phyloP scores from a whole-genome alignment of 148 eudicot species.

The Salicornia ramosissima region DNA sequence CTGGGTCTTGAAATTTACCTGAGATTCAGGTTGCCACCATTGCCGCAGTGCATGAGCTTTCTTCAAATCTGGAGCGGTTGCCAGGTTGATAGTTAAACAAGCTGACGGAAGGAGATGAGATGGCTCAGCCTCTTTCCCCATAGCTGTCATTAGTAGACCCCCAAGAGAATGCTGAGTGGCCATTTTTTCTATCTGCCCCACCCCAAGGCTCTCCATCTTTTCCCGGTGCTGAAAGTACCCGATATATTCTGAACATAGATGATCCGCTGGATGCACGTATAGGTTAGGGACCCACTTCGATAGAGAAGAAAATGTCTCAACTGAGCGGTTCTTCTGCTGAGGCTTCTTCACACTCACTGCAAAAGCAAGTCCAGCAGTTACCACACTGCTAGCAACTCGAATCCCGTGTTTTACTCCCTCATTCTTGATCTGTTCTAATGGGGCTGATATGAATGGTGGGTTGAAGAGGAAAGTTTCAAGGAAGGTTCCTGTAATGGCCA shows the following conservation, averaged over 20 bases:
- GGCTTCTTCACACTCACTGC: constrained; percentile 43
- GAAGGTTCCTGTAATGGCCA: constrained; percentile 55
- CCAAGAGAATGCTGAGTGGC: constrained; percentile 86
- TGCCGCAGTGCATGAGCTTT: constrained; percentile 81
- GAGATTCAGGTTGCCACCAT: constrained; percentile 73
- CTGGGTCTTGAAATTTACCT: constrained; percentile 43
- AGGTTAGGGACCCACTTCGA: constrained; percentile 50
- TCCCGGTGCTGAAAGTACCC: constrained; percentile 62
- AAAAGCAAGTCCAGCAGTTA: constrained; percentile 90
- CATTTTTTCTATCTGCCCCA: constrained; percentile 46
- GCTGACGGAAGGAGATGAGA: constrained; percentile 85
- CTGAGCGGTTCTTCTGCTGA: constrained; percentile 25
- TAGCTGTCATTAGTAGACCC: constrained; percentile 56
- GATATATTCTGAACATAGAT: constrained; percentile 54
- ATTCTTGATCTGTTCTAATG: constrained; percentile 76
- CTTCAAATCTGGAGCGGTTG: constrained; percentile 42
- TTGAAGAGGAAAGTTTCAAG: constrained; percentile 77
- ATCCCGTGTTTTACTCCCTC: constrained; percentile 77
- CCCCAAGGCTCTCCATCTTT: constrained; percentile 59
- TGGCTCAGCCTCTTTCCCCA: constrained; percentile 64
- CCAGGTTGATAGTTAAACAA: constrained; percentile 46
- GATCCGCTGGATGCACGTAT: constrained; percentile 55
- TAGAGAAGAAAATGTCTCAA: constrained; percentile 40
- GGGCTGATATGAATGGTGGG: constrained; percentile 80
- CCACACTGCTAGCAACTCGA: constrained; percentile 74